Evolutionary conservation across 176 grass and related monocot species (phyloP), one percentile per base, ranked within the genome.

Genomic region (Cenchrus americanus): DNA sequence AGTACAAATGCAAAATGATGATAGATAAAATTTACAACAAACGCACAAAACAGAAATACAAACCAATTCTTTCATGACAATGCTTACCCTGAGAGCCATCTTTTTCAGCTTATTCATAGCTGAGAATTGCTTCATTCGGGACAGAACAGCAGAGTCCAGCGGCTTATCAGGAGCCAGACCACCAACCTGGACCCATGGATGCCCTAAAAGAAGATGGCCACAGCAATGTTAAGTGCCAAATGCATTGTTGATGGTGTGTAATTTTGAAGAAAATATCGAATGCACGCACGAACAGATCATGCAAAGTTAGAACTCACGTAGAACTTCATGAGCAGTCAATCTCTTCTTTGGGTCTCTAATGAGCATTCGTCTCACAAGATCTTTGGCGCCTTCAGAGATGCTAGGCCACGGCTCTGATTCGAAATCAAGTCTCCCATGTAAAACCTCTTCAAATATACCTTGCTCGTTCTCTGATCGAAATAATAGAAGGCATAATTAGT

Each of bases 91-190:
- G 68, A 96, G 88, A 76, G 94, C 94, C 91, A 96, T 91, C 76
- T 96, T 96, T 85, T 96, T 96, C 42, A 96, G 88, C 83, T 96
- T 96, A 79, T 96, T 96, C 94, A 96, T 96, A 49, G 91, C 94
- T 14, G 94, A 88, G 88, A 96, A 96, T 50, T 96, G 94, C 69
- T 96, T 96, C 94, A 96, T 92, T 41, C 94, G 94, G 22, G 94
- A 96, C 34, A 96, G 87, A 79, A 96, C 94, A 44, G 94, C 94
- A 8, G 94, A 96, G 74, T 96, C 94, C 66, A 96, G 79, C 8
- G 94, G 94, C 86, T 89, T 96, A 62, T 96, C 94, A 54, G 94
- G 94, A 76, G 94, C 94, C 83, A 87, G 46, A 19, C 94, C 91
- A 43, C 88, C 94, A 80, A 96, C 83, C 86, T 96, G 94, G 6